Evolutionary conservation across 2,329 filamentous ascomycete genomes (phyloP).

Genomic region (Fusarium tjaetaba): DNA sequence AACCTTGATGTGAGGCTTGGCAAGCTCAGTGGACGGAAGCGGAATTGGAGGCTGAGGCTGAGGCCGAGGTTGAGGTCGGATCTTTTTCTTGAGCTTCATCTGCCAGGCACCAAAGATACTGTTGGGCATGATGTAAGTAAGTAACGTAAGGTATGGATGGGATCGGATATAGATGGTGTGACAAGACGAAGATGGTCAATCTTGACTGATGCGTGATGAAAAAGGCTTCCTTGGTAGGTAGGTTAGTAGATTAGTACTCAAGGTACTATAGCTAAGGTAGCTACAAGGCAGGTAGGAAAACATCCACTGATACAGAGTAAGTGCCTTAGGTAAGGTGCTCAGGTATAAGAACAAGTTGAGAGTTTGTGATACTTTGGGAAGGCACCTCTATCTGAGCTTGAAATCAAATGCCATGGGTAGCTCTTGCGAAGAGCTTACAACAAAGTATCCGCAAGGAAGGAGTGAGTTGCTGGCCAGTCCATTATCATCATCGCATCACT

Average conservation of each 20-base stretch:
- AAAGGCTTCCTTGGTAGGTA: neutral
- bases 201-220: neutral
- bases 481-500: neutral
- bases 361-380: neutral
- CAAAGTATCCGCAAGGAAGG: neutral
- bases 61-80: neutral
- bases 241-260: neutral
- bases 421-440: neutral
- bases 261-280: neutral
- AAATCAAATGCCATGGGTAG: neutral
- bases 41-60: neutral
- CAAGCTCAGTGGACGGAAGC: neutral
- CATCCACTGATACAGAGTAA: neutral
- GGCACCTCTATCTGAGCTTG: neutral
- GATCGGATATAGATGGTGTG: constrained; percentile 12
- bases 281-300: neutral
- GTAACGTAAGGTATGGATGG: neutral
- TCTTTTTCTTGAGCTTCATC: neutral
- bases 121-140: constrained; percentile 19
- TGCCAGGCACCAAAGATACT: constrained; percentile 17
- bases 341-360: neutral
- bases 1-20: neutral
- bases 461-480: neutral
- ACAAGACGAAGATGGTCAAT: neutral
- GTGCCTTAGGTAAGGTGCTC: neutral